Conservation (phyloP, 176 grass and related monocot genomes). For the Bonia amplexicaulis region DNA sequence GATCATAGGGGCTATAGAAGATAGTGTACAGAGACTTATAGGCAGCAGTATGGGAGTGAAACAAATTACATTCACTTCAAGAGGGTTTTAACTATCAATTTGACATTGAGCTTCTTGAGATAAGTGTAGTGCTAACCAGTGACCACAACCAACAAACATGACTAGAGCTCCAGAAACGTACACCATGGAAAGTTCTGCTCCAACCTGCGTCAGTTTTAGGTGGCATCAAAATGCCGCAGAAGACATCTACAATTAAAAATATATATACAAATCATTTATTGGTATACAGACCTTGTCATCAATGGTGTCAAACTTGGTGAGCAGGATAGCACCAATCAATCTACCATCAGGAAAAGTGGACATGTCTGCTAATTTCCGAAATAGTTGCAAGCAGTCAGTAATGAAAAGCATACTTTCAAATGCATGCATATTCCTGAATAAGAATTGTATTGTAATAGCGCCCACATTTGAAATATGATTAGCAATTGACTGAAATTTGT, state of each 20-base stretch:
- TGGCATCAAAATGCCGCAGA: neutral
- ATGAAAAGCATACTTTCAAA: neutral
- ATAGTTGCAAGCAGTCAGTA: neutral
- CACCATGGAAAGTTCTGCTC: constrained; percentile 41
- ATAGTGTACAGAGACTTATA: neutral
- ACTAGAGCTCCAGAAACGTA: constrained; percentile 47
- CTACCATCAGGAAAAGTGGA: constrained; percentile 37
- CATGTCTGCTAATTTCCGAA: constrained; percentile 50
- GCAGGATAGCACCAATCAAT: constrained; percentile 52
- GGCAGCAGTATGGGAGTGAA: constrained; percentile 13
- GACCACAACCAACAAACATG: constrained; percentile 56
- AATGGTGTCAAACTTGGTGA: constrained; percentile 47
- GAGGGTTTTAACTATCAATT: constrained; percentile 44
- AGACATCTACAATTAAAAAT: neutral
- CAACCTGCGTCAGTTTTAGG: constrained; percentile 26
- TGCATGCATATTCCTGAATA: neutral
- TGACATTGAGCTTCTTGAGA: constrained; percentile 47
- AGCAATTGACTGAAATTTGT: neutral
- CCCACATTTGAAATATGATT: neutral
- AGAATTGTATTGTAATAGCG: neutral
- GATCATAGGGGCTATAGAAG: constrained; percentile 24
- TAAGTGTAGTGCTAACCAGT: constrained; percentile 39
- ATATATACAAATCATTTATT: neutral
- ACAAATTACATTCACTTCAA: neutral
- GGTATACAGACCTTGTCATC: constrained; percentile 47